Conservation (phyloP, 805 yeast species). For the Nakazawaea holstii region DNA sequence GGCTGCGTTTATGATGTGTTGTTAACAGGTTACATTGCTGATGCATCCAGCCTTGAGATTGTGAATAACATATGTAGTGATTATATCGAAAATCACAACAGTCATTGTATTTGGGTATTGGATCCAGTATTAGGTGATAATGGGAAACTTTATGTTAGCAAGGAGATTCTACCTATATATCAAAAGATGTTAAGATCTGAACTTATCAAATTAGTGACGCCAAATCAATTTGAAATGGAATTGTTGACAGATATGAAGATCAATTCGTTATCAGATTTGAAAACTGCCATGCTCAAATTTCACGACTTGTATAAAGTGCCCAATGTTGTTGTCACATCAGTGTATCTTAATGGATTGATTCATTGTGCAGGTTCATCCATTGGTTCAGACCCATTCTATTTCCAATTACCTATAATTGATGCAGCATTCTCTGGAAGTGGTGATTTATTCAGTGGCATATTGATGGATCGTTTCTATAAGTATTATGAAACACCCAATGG, state of each 20-base stretch:
- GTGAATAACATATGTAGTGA: constrained; percentile 37
- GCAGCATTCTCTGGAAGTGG: constrained; percentile 74
- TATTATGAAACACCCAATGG: constrained; percentile 15
- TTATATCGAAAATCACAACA: constrained; percentile 22
- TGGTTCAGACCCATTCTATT: constrained; percentile 20
- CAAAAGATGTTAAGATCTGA: constrained; percentile 38
- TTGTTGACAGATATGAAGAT: constrained; percentile 44
- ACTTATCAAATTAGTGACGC: constrained; percentile 49
- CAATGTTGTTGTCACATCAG: constrained; percentile 57
- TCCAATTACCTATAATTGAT: constrained; percentile 41
- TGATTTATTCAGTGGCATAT: constrained; percentile 60
- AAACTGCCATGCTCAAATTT: constrained; percentile 35
- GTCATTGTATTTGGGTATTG: constrained; percentile 50
- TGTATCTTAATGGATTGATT: constrained; percentile 40
- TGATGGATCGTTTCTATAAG: constrained; percentile 44
- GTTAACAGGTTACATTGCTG: constrained; percentile 77
- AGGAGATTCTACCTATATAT: constrained; percentile 48
- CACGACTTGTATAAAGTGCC: constrained; percentile 37
- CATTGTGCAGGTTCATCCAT: constrained; percentile 18
- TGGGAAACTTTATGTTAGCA: constrained; percentile 72
- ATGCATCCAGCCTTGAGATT: constrained; percentile 45
- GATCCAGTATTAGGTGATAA: constrained; percentile 95
- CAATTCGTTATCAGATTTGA: constrained; percentile 28
- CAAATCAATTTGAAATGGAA: constrained; percentile 75
- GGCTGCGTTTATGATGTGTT: constrained; percentile 56